Percentiles rank a stretch among this genome's conserved stretches.
Evolutionary conservation across 2,329 filamentous ascomycete species (phyloP).

Genomic region (Sporothrix luriei): DNA sequence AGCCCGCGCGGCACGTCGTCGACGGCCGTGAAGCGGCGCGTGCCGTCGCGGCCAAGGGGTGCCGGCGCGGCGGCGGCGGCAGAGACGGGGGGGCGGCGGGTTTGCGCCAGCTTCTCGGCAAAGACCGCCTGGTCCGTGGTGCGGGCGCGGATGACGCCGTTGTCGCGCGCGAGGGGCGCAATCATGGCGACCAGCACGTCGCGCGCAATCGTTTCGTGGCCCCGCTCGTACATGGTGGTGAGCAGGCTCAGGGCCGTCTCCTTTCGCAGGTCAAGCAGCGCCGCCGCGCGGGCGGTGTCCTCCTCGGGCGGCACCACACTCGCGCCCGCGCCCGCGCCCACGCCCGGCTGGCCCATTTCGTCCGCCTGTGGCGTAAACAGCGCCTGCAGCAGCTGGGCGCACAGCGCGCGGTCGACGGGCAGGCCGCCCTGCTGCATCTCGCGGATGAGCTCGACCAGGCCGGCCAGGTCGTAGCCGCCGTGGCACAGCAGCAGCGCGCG

Average conservation of each 20-base stretch:
- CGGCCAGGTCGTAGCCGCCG: constrained; percentile 31
- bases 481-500: constrained; percentile 37
- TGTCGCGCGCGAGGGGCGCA: constrained; percentile 42
- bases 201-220: constrained; percentile 48
- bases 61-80: neutral
- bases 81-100: neutral
- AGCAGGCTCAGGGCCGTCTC: constrained; percentile 47
- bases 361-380: constrained; percentile 41
- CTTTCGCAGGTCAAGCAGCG: constrained; percentile 22
- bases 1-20: neutral
- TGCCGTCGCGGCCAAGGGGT: neutral
- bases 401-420: constrained; percentile 43
- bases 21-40: constrained; percentile 2
- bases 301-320: neutral
- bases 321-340: too few relatives aligned
- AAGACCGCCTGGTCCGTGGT: neutral
- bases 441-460: constrained; percentile 41
- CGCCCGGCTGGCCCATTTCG: neutral
- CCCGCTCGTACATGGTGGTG: constrained; percentile 51
- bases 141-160: constrained; percentile 31
- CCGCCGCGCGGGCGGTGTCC: too few relatives aligned
- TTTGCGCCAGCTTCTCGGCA: neutral
- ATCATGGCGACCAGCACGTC: constrained; percentile 57
- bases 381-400: constrained; percentile 46
- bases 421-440: constrained; percentile 48